phyloP scores from a whole-genome alignment of 148 eudicot species.

The Linanthus parryae region DNA sequence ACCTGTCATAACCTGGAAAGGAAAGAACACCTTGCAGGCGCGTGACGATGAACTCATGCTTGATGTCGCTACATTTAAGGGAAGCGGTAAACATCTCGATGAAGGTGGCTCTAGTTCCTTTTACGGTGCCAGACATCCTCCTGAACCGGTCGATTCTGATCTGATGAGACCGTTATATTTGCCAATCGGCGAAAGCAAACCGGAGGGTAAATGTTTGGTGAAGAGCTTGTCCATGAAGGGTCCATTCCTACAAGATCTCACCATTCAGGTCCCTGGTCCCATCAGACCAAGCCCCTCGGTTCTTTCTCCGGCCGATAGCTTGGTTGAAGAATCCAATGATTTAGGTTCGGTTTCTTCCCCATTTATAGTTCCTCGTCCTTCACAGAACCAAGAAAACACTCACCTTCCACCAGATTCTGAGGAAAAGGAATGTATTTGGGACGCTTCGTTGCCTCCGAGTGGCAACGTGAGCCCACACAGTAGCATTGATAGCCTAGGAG shows the following conservation, averaged over 20 bases:
- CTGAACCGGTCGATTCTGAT: slow-evolving; percentile 68
- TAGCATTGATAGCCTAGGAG: slow-evolving; percentile 64
- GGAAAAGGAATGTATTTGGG: slow-evolving; percentile 88
- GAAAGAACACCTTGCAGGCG: slow-evolving; percentile 41
- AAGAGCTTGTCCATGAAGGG: slow-evolving; percentile 63
- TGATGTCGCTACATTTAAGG: slow-evolving; percentile 39
- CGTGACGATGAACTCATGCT: slow-evolving; percentile 51
- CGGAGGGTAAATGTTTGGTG: slow-evolving; percentile 43
- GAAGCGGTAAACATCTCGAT: slow-evolving; percentile 46
- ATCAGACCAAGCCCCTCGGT: slow-evolving; percentile 35
- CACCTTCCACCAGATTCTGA: slow-evolving; percentile 43
- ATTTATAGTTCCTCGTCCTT: slow-evolving; percentile 37
- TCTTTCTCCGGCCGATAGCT: slow-evolving; percentile 42
- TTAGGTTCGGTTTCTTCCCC: slow-evolving; percentile 29
- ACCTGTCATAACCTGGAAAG: slow-evolving; percentile 44
- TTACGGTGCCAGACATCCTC: slow-evolving; percentile 76
- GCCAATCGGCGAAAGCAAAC: slow-evolving; percentile 55
- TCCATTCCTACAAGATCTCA: slow-evolving; percentile 65
- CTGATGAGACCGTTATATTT: slow-evolving; percentile 61
- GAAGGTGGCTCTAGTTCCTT: slow-evolving; percentile 50
- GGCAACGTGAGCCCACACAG: slow-evolving; percentile 81
- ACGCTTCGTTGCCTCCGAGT: slow-evolving; percentile 86
- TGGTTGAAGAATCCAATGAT: slow-evolving; percentile 46
- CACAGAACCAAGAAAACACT: slow-evolving; percentile 39
- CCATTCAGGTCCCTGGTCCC: slow-evolving; percentile 36